Evolutionary conservation across 2,329 filamentous ascomycete species (phyloP), one percentile per base, ranked within the genome.

Genomic region (Pseudocercospora eumusae): DNA sequence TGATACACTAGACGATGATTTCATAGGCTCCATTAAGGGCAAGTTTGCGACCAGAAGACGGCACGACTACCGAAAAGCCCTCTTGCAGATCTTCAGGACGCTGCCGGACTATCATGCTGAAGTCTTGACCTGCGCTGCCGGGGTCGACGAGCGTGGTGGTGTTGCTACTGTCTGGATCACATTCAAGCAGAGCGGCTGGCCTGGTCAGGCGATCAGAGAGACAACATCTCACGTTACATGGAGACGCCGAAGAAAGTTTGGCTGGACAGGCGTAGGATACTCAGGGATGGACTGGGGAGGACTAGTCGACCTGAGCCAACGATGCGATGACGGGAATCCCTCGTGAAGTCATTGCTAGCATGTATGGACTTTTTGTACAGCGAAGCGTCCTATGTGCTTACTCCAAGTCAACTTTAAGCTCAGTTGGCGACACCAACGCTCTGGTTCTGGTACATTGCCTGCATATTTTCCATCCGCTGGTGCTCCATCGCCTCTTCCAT

Each of bases 391-490:
- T 40, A 40, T 40, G 36, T 40, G 36, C 36, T 40, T 40, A 2
- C 1, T 18, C 0, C 18, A 8, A 7, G 6, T 18, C n/a, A 9
- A 40, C 5, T 18, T 18, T 40, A 18, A 47, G 44, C 44, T 47
- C 18, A 70, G 40, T 62, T 69, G 21, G 68, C 66, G 28, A 71
- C 60, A 1, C 66, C 66, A 50, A 72, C 61, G 10, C 49, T 59
- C 31, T 68, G 65, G 18, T 71, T 72, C 40, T 67, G 56, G 64
- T 71, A 64, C 3, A 69, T 66, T 36, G 71, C 71, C 53, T 71
- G 62, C 59, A 71, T 67, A 20, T 74, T 74, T 60, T 71, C 71
- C 63, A 71, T 60, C 42, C 64, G 62, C 59, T 70, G 66, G 56
- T 67, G 64, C 60, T 61, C 54, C 60, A 71, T 52, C 13, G 69